Evolutionary conservation across 805 yeast species (phyloP).

Genomic region (Kodamaea kaohsiungensis): DNA sequence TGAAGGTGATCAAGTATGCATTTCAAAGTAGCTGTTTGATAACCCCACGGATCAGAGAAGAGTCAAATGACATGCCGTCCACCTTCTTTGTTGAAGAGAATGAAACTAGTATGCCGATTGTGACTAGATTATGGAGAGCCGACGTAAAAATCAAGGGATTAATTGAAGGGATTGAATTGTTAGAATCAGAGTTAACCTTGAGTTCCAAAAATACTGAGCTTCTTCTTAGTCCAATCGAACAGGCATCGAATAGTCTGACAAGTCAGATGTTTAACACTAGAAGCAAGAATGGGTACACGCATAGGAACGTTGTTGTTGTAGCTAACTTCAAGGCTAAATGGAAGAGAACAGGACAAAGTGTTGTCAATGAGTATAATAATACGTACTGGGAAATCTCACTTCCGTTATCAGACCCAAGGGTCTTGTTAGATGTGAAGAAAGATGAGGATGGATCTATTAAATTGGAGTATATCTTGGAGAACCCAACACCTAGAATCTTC

Average conservation of each 20-base stretch:
- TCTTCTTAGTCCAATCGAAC: conserved; percentile 17
- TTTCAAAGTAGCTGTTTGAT: conserved; percentile 25
- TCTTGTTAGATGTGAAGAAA: conserved; percentile 43
- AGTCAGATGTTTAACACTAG: conserved; percentile 33
- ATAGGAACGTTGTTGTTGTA: conserved; percentile 34
- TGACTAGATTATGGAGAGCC: conserved; percentile 32
- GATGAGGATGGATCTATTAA: conserved; percentile 16
- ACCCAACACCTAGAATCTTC: conserved; percentile 71
- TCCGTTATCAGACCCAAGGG: conserved; percentile 72
- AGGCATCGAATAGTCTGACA: background rate
- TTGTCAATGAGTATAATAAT: conserved; percentile 29
- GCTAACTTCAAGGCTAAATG: conserved; percentile 30
- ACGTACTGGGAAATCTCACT: conserved; percentile 52
- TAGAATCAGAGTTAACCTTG: conserved; percentile 18
- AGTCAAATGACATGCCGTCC: conserved; percentile 35
- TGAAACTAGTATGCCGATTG: conserved; percentile 31
- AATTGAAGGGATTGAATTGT: conserved; percentile 17
- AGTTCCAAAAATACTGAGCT: conserved; percentile 30
- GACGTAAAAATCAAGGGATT: conserved; percentile 7
- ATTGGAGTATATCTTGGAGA: conserved; percentile 60
- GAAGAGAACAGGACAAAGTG: conserved; percentile 26
- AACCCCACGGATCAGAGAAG: conserved; percentile 28
- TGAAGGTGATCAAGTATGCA: conserved; percentile 27
- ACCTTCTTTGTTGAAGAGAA: conserved; percentile 31
- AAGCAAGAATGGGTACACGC: conserved; percentile 39